Conservation (phyloP, 208 protist species). For the Phytomonas francai region DNA sequence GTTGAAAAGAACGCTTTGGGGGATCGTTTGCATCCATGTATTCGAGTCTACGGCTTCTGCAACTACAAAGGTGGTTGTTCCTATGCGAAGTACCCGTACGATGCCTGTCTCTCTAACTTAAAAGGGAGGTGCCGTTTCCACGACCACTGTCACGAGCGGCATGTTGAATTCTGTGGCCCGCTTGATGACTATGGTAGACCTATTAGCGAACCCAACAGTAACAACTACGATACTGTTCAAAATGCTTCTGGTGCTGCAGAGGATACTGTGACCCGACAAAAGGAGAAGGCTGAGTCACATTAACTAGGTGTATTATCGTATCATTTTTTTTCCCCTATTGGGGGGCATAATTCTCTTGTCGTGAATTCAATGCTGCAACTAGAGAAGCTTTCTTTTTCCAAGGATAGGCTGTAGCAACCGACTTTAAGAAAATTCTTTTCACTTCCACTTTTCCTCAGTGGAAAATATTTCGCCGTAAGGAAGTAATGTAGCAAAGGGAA, state of each 20-base stretch:
- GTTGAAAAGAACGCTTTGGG: constrained; percentile 41
- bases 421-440: background rate
- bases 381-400: background rate
- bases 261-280: background rate
- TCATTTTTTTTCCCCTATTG: constrained; percentile 1
- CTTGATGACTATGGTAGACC: constrained; percentile 43
- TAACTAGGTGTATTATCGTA: background rate
- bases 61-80: constrained; percentile 83
- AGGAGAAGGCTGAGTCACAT: constrained; percentile 10
- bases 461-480: background rate
- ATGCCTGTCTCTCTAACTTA: constrained; percentile 81
- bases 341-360: background rate
- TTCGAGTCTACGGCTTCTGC: constrained; percentile 85
- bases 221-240: constrained; percentile 12
- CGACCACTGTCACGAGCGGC: constrained; percentile 78
- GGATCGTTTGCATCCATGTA: constrained; percentile 77
- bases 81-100: constrained; percentile 84
- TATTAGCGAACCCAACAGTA: constrained; percentile 3
- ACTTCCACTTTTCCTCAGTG: background rate
- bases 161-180: constrained; percentile 76
- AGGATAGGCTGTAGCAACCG: background rate
- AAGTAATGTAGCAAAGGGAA: background rate
- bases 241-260: constrained; percentile 14
- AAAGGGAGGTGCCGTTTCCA: constrained; percentile 87
- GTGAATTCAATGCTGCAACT: background rate